These are phyloP conservation scores for Fusarium verticillioides DNA, from an alignment of 2,329 filamentous ascomycete genomes.

Conservation along the genomic window DNA sequence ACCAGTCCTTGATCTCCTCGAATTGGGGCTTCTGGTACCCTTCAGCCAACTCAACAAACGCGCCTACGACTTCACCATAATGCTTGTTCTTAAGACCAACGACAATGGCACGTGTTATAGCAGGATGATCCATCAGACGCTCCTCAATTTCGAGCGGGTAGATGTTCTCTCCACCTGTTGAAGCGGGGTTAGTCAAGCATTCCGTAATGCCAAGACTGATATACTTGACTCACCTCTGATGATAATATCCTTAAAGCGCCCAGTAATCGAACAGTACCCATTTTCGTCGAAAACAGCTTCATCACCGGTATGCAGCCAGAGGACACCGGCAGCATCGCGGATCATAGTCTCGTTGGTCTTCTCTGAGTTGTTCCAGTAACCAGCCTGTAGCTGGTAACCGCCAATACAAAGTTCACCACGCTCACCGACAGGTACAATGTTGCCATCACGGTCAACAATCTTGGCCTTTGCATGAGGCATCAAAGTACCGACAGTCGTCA, in stretches of 20 bases:
- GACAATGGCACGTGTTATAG: constrained; percentile 72
- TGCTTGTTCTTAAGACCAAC: constrained; percentile 76
- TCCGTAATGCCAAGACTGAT: constrained; percentile 19
- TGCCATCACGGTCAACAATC: constrained; percentile 75
- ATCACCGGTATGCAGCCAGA: constrained; percentile 77
- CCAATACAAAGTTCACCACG: constrained; percentile 81
- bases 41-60: constrained; percentile 64
- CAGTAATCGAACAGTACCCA: constrained; percentile 79
- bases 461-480: constrained; percentile 82
- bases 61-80: constrained; percentile 78
- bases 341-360: constrained; percentile 75
- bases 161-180: constrained; percentile 75
- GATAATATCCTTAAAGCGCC: constrained; percentile 83
- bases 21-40: constrained; percentile 55
- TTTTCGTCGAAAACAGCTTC: constrained; percentile 74
- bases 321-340: constrained; percentile 61
- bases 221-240: constrained; percentile 66
- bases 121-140: constrained; percentile 72
- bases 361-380: constrained; percentile 75
- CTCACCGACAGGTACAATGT: constrained; percentile 73
- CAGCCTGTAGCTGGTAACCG: constrained; percentile 78
- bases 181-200: constrained; percentile 29
- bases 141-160: constrained; percentile 83
- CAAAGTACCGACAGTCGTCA: constrained; percentile 79
- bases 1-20: constrained; percentile 71